Evolutionary conservation across 2,329 filamentous ascomycete species (phyloP), one percentile per base, ranked within the genome.

Genomic region (Corynespora cassiicola): DNA sequence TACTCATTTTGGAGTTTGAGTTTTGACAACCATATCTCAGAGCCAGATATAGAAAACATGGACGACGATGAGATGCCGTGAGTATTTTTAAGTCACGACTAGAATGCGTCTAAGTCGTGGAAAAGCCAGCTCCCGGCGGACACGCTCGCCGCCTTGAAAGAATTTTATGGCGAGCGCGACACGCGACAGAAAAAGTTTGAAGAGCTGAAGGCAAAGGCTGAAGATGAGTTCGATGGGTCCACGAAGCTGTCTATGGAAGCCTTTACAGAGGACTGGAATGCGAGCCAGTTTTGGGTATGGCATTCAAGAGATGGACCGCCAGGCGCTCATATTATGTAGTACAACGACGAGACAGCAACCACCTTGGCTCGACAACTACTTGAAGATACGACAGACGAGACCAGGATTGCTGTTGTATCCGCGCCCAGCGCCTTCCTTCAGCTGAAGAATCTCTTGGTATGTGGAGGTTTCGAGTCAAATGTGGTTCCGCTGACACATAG

Each of bases 181-280:
- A 78, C 78, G 10, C 78, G 80, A 40, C 74, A 77, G 42, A 80
- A 84, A 56, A 78, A 80, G 33, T 89, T 92, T 51, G 82, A 87
- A 63, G 77, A 82, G 46, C 73, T 92, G 35, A 84, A 84, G 66
- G 71, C 73, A 8, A 73, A 76, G 22, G 81, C 83, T 1, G 84
- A 87, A 58, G 71, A 78, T 30, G 74, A 77, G 10, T 75, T 76
- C 42, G 65, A 71, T 8, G 62, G 65, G 15, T 45, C 43, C 18
- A 36, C 56, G 25, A 68, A 68, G 29, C 52, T 81, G 21, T 77
- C 70, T 25, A 92, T 92, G 80, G 81, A 87, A 19, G 73, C 79
- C 1, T 94, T 92, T 56, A 75, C 76, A 1, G 88, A 92, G 68
- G 85, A 92, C 66, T 94, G 88, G 88, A 88, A 91, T 59, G 80